phyloP scores from a whole-genome alignment of 805 yeast species.

The Kazachstania bromeliacearum region DNA sequence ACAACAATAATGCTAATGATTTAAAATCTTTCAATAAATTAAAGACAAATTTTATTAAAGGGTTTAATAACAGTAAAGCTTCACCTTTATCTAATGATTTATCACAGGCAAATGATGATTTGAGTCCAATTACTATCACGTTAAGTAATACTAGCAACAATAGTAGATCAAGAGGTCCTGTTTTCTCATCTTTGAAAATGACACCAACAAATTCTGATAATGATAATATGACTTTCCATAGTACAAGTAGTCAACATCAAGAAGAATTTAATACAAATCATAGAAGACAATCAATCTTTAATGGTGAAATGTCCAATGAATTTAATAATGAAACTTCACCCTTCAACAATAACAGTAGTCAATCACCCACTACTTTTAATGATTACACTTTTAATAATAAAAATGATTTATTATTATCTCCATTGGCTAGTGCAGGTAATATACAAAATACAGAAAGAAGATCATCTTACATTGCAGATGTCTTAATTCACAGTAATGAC shows the following conservation, averaged over 20 bases:
- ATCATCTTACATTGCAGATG: slow-evolving; percentile 67
- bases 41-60: slow-evolving; percentile 21
- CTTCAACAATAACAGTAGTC: neutral
- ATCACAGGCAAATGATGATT: neutral
- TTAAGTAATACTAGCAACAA: no score
- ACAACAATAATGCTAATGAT: slow-evolving; percentile 2
- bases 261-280: neutral
- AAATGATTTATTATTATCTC: neutral
- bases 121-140: no score
- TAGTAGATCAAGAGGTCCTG: neutral
- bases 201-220: slow-evolving; percentile 1
- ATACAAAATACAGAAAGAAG: slow-evolving; percentile 39
- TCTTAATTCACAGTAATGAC: slow-evolving; percentile 32
- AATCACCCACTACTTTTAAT: neutral
- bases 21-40: slow-evolving; percentile 3
- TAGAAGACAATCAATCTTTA: slow-evolving; percentile 12
- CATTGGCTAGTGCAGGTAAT: slow-evolving; percentile 1
- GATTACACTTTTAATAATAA: neutral
- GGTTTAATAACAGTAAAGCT: slow-evolving; percentile 9
- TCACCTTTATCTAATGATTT: slow-evolving; percentile 2
- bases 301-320: slow-evolving; percentile 1
- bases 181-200: neutral
- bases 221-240: neutral
- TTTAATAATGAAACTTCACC: neutral
- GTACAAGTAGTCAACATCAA: neutral